Evolutionary conservation across 768 basidiomycete species (phyloP).

Genomic region (Mycena capillaripes): DNA sequence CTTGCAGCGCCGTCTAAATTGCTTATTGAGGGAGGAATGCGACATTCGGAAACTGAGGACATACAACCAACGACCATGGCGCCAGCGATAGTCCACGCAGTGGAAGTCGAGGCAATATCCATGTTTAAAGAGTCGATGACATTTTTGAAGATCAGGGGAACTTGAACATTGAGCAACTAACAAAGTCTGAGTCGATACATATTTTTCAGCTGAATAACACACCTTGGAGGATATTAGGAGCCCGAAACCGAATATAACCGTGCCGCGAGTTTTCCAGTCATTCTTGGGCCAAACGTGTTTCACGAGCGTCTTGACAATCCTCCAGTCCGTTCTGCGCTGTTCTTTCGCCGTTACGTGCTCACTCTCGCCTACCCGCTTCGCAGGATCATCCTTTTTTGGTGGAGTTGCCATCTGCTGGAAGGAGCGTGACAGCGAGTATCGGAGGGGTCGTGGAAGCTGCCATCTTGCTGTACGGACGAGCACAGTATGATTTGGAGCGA

Average conservation of each 20-base stretch:
- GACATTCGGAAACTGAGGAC: constrained; percentile 52
- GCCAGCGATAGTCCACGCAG: constrained; percentile 95
- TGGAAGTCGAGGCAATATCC: constrained; percentile 77
- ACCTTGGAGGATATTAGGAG: constrained; percentile 92
- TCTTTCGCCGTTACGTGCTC: constrained; percentile 39
- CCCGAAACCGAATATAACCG: constrained; percentile 86
- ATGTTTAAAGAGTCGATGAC: constrained; percentile 93
- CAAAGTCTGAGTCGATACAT: not conserved
- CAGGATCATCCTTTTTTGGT: constrained; percentile 10
- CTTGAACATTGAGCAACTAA: constrained; percentile 95
- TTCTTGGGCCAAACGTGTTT: constrained; percentile 93
- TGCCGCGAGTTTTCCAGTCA: constrained; percentile 84
- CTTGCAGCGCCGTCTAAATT: constrained; percentile 89
- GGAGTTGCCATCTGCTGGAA: constrained; percentile 27
- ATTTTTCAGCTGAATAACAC: constrained; percentile 33
- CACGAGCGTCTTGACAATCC: constrained; percentile 85
- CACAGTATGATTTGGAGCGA: not conserved
- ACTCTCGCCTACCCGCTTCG: not conserved
- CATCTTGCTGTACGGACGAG: constrained; percentile 4
- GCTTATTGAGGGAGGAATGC: constrained; percentile 10
- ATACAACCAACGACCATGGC: constrained; percentile 91
- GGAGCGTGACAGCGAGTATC: constrained; percentile 6
- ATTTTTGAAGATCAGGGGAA: constrained; percentile 95
- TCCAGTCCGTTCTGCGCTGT: constrained; percentile 87
- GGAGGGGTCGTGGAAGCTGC: constrained; percentile 1